These are phyloP conservation scores for Ustilago xerochloae DNA, from an alignment of 1,284 basidiomycete species.

Conservation along the genomic window DNA sequence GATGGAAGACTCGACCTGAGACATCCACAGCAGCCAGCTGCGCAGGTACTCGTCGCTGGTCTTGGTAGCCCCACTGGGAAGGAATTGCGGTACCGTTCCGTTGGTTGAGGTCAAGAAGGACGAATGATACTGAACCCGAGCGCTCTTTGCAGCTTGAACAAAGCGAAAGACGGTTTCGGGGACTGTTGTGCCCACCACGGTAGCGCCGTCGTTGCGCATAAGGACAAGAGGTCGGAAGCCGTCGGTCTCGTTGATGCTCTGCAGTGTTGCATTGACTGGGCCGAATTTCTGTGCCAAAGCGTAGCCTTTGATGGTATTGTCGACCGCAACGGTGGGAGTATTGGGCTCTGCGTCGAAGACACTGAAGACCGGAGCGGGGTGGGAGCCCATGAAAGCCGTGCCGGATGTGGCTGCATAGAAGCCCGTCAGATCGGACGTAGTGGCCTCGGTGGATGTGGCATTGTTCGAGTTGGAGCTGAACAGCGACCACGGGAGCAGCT, in stretches of 20 bases:
- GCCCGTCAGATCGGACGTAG: conserved; percentile 14
- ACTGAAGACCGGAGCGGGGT: conserved; percentile 35
- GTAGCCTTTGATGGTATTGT: conserved; percentile 30
- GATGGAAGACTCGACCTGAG: conserved; percentile 26
- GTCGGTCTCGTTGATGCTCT: conserved; percentile 15
- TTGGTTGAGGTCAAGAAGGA: conserved; percentile 1
- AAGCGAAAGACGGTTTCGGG: conserved; percentile 40
- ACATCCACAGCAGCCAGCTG: conserved; percentile 43
- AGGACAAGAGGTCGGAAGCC: conserved; percentile 46
- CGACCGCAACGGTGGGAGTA: conserved; percentile 18
- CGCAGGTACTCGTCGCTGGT: conserved; percentile 31
- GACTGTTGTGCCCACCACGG: conserved; percentile 25
- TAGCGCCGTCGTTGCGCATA: conserved; percentile 47
- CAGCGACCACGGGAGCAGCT: conserved; percentile 37
- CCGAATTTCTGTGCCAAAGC: conserved; percentile 30
- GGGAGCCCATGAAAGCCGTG: conserved; percentile 28
- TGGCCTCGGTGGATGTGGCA: conserved; percentile 2
- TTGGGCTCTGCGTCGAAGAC: conserved; percentile 27
- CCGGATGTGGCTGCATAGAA: conserved; percentile 24
- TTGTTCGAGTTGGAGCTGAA: conserved; percentile 7
- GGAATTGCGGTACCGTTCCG: conserved; percentile 9
- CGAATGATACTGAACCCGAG: conserved; percentile 26
- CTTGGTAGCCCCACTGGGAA: conserved; percentile 19
- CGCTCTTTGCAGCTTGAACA: conserved; percentile 37
- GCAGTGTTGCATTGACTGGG: not conserved